Evolutionary conservation across 176 grass and related monocot species (phyloP).

Genomic region (Rhipidocladum racemiflorum): DNA sequence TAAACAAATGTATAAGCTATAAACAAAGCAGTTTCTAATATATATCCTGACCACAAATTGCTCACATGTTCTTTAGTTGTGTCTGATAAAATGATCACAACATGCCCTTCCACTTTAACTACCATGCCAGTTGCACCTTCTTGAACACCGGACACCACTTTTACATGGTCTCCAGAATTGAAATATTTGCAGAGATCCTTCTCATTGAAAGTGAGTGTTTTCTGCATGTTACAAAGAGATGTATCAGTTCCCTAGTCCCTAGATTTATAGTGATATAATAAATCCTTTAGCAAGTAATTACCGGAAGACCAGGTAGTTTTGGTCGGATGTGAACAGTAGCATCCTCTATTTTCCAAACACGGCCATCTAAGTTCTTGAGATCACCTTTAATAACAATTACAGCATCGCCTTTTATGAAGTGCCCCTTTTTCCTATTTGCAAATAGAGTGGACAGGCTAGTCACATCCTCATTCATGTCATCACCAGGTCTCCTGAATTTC

Average conservation of each 20-base stretch:
- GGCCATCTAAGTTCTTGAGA: constrained; percentile 66
- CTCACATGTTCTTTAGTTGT: constrained; percentile 82
- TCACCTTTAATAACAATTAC: constrained; percentile 76
- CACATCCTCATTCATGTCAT: constrained; percentile 62
- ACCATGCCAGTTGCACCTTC: constrained; percentile 71
- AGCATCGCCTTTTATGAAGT: constrained; percentile 89
- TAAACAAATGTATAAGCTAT: background rate
- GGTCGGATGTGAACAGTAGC: constrained; percentile 63
- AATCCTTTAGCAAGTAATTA: constrained; percentile 32
- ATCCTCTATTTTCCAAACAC: constrained; percentile 85
- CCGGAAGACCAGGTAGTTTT: constrained; percentile 55
- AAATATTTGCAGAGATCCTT: constrained; percentile 81
- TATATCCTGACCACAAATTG: constrained; percentile 4
- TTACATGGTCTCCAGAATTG: constrained; percentile 83
- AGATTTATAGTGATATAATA: background rate
- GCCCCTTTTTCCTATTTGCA: constrained; percentile 73
- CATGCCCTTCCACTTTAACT: constrained; percentile 72
- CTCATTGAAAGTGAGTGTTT: constrained; percentile 68
- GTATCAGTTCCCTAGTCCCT: background rate
- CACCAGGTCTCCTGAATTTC: constrained; percentile 71
- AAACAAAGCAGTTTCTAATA: background rate
- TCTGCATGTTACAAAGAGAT: constrained; percentile 35
- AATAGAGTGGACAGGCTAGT: constrained; percentile 74
- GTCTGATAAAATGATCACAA: constrained; percentile 79
- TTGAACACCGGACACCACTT: constrained; percentile 75